phyloP scores from a whole-genome alignment of 305 asterid genomes.

The Fraxinus latifolia region DNA sequence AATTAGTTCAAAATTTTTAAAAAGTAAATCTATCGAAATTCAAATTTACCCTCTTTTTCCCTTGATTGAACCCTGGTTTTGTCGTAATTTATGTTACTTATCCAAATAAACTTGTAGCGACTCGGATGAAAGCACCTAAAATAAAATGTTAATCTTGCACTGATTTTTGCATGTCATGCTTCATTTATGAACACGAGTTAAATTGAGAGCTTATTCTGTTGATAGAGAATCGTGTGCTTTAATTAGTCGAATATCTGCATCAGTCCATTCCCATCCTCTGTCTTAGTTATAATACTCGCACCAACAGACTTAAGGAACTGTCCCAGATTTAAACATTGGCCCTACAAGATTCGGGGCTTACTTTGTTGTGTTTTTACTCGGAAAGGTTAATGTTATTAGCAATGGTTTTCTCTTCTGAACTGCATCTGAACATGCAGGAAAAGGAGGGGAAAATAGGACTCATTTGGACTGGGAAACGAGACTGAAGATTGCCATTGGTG shows the following conservation, averaged over 20 bases:
- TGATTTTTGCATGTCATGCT: neutral
- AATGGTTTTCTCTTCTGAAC: neutral
- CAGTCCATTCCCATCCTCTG: neutral
- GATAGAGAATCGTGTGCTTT: neutral
- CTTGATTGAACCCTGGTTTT: neutral
- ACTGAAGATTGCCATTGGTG: constrained; percentile 65
- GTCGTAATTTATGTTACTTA: neutral
- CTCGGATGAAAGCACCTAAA: neutral
- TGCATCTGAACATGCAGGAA: constrained; percentile 44
- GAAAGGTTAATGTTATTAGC: neutral
- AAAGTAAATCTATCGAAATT: neutral
- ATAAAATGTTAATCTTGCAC: neutral
- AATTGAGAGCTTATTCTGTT: neutral
- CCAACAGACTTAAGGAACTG: neutral
- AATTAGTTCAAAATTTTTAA: neutral
- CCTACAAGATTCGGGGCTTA: neutral
- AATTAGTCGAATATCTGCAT: neutral
- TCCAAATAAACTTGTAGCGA: neutral
- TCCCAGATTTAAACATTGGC: neutral
- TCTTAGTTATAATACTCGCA: neutral
- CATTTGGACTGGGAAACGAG: constrained; percentile 79
- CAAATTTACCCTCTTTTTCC: neutral
- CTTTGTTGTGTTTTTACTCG: neutral
- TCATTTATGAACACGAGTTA: neutral
- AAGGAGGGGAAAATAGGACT: constrained; percentile 44